These are phyloP conservation scores for Histomonas meleagridis DNA, from an alignment of 208 protist genomes.

Conservation along the genomic window DNA sequence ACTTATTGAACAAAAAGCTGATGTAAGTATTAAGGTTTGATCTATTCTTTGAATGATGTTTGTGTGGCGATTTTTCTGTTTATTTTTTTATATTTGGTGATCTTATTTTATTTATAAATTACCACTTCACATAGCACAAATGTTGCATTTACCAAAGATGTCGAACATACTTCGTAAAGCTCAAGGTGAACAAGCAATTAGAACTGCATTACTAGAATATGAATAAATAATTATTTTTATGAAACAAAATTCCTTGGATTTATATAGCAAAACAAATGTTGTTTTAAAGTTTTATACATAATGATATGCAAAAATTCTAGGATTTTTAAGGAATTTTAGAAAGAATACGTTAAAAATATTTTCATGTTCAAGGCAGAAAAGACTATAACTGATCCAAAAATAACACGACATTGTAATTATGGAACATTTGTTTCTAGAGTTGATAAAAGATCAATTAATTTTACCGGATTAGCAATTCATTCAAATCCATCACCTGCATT, in stretches of 20 bases:
- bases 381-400: background rate
- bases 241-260: too few species aligned
- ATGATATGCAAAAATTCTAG: too few species aligned
- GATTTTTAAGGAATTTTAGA: too few species aligned
- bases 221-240: too few species aligned
- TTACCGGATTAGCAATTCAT: background rate
- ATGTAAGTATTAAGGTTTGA: background rate
- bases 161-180: background rate
- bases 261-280: too few species aligned
- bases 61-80: too few species aligned
- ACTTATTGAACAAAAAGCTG: background rate
- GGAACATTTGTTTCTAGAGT: background rate
- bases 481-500: background rate
- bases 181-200: constrained; percentile 36
- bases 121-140: background rate
- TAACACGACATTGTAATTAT: background rate
- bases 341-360: too few species aligned
- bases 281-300: too few species aligned
- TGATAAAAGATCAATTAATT: background rate
- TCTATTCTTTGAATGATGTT: background rate
- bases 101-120: background rate
- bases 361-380: too few species aligned
- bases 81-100: too few species aligned
- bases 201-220: background rate
- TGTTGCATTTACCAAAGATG: background rate